Evolutionary conservation across 805 yeast genomes (phyloP).

Genomic region (Cyberlindnera euphorbiae): DNA sequence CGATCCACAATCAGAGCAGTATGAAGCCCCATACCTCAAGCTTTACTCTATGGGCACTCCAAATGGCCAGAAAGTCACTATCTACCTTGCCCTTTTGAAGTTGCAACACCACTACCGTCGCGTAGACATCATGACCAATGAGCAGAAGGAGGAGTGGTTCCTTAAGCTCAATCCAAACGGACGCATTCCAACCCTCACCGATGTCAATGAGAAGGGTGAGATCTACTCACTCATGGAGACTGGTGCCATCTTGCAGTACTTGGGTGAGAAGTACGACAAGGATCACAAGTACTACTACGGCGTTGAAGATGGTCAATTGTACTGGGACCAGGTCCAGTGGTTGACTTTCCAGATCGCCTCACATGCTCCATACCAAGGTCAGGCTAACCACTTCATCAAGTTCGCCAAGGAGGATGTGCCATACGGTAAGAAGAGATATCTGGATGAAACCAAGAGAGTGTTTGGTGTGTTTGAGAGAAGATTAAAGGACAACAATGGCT

Average conservation of each 20-base stretch:
- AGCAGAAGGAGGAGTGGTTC: conserved; percentile 55
- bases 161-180: conserved; percentile 58
- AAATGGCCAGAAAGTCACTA: conserved; percentile 37
- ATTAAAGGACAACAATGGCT: conserved; percentile 46
- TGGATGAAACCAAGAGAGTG: conserved; percentile 47
- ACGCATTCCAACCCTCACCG: conserved; percentile 51
- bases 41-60: conserved; percentile 41
- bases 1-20: conserved; percentile 28
- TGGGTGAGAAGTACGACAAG: conserved; percentile 57
- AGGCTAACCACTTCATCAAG: conserved; percentile 42
- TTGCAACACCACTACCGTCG: conserved; percentile 30
- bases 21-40: conserved; percentile 39
- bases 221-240: conserved; percentile 47
- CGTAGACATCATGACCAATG: conserved; percentile 38
- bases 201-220: conserved; percentile 35
- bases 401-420: conserved; percentile 48
- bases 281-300: conserved; percentile 38
- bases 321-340: conserved; percentile 52
- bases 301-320: conserved; percentile 32
- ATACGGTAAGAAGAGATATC: conserved; percentile 49
- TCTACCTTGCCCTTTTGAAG: conserved; percentile 30
- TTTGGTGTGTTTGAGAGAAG: conserved; percentile 50
- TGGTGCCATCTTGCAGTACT: conserved; percentile 56
- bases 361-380: conserved; percentile 62
- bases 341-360: conserved; percentile 54